Evolutionary conservation across 106 monocot genomes (phyloP), one percentile per base, ranked within the genome.

Genomic region (Phalaenopsis aphrodite): DNA sequence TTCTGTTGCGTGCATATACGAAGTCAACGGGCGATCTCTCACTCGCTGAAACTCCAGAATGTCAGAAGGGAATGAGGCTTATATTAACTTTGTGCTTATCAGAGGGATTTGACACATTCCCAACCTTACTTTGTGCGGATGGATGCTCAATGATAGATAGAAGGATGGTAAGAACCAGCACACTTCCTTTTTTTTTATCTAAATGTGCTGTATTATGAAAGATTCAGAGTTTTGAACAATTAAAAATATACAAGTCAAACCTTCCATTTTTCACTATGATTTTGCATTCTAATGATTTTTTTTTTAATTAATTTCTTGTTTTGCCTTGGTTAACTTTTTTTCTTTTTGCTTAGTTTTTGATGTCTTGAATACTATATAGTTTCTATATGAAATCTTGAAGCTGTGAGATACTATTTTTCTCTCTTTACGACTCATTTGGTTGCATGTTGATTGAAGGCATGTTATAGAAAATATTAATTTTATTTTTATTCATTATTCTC

Each of bases 71-170:
- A 3, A 88, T 88, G 88, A 80, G 85, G 74, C 88, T 88, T 80
- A 88, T 88, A 73, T 85, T 88, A 66, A 77, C 82, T 75, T 75
- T 88, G 8, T 88, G 88, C 47, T 65, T 88, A 24, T 88, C 88
- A 3, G 88, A 88, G 56, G 88, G 88, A 73, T 88, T 85, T 42
- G 88, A 88, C 39, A 88, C 88, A 15, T 88, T 88, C 37, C 88
- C 88, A 9, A 88, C 88, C 10, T 78, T 88, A 65, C 83, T 88
- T 8, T 88, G 88, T 67, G 88, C 88, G 7, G 88, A 88, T 85
- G 88, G 88, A 55, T 88, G 88, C 80, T 88, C 88, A 64, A 88
- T 88, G 88, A 85, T 88, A 36, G 88, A 88, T 83, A 82, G 88
- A 61, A 83, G 88, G 81, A 88, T 88, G 88, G 88, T 88, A 85